A percentile compares a stretch with the other conserved stretches of the same genome.
Evolutionary conservation across 139 green algal genomes (phyloP).

Genomic region (Coelastrella sp.): DNA sequence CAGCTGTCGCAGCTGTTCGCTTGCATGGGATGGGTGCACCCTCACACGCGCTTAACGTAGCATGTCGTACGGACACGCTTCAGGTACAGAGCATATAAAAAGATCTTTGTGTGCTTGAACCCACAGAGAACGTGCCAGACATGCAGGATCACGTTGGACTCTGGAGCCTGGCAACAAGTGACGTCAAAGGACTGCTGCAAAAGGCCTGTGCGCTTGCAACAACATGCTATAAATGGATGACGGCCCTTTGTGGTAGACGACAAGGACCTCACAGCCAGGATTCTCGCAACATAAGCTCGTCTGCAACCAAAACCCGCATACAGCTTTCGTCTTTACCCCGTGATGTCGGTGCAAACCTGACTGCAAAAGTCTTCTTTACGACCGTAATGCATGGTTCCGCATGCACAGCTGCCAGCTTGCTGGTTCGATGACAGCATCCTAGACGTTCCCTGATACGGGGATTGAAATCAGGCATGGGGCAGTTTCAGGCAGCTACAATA

Average conservation of each 20-base stretch:
- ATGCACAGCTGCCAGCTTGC: background rate
- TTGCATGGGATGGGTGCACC: too few relatives aligned
- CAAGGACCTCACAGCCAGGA: background rate
- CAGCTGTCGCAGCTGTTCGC: too few relatives aligned
- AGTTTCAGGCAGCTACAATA: conserved; percentile 20
- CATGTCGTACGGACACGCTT: too few relatives aligned
- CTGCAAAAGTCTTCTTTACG: background rate
- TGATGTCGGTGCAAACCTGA: background rate
- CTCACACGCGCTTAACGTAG: too few relatives aligned
- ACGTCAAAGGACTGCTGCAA: too few relatives aligned
- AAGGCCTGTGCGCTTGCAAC: too few relatives aligned
- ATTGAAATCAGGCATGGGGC: background rate
- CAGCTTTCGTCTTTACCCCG: background rate
- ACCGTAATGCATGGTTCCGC: background rate
- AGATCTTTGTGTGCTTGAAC: too few relatives aligned
- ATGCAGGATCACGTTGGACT: too few relatives aligned
- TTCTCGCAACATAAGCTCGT: background rate
- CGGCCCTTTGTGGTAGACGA: background rate
- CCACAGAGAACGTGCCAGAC: too few relatives aligned
- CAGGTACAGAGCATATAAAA: too few relatives aligned
- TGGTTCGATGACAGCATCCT: background rate
- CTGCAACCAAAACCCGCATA: background rate
- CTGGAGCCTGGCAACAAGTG: too few relatives aligned
- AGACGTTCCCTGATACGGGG: background rate
- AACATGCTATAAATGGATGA: too few relatives aligned